Base-by-base conservation (phyloP, 2,329 filamentous ascomycete species). In the Ascochyta fabae region DNA sequence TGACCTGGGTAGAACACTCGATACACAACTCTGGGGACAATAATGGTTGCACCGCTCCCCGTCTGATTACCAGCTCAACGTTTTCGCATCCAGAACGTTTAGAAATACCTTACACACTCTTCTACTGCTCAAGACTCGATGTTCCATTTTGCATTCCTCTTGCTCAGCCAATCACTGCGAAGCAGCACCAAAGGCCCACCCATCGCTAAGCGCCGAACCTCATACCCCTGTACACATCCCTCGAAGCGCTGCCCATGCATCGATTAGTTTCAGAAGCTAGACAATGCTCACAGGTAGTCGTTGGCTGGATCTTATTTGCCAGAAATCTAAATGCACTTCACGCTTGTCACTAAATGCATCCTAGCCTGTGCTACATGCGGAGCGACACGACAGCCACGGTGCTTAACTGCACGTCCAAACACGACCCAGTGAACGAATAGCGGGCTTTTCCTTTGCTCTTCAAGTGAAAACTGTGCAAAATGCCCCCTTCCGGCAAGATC, bases 301-400 rank as follows among this genome's bases (percentile, higher is more conserved):
- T n/a, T 33, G 27, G 6, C 36, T 7, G 13, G 6, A 7, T 19
- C 5, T 44, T 22, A 51, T 56, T 56, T 19, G 53, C 16, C 23
- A 19, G 12, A 4, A 23, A n/a, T 22, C 39, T 4, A 12, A 38
- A 23, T 38, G 16, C 31, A 6, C n/a, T 51, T 29, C 19, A 41
- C 22, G 31, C 26, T 22, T 23, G 26, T 19, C 36, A 12, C 31
- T 19, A 16, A 13, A 50, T 48, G 13, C n/a, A 29, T 10, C 5
- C 27, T 56, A 51, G 53, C 16, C 16, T 47, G 47, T 51, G 29
- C 42, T 43, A 43, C 43, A 10, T 49, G 39, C 38, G 27, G 49
- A 48, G 48, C 47, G 43, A 54, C 47, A 53, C 48, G 41, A 55
- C 59, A 64, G 64, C 64, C 62, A 65, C 56, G 38, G 61, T 65